Evolutionary conservation across 805 yeast species (phyloP).

Genomic region (Candida incommunis): DNA sequence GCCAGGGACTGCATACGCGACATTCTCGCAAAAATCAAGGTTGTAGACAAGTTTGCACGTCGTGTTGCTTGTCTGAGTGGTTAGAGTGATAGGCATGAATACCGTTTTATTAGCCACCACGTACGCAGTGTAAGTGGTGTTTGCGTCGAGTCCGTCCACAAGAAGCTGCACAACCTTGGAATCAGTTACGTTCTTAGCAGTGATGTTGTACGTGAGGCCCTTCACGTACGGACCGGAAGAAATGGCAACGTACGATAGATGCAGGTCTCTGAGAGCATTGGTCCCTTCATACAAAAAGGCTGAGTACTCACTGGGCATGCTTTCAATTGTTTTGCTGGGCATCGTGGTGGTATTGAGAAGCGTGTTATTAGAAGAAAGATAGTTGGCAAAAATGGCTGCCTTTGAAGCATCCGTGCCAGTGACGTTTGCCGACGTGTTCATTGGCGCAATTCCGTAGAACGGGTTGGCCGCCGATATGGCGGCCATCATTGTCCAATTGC

Average conservation of each 20-base stretch:
- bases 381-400: neutral
- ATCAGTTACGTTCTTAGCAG: neutral
- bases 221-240: neutral
- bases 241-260: neutral
- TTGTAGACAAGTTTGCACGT: conserved; percentile 65
- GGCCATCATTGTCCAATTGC: neutral
- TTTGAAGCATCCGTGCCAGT: neutral
- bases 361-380: neutral
- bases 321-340: too few species aligned
- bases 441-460: neutral
- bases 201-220: neutral
- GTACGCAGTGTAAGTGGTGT: conserved; percentile 51
- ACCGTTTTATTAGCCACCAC: conserved; percentile 28
- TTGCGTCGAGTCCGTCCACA: conserved; percentile 42
- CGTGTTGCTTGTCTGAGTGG: conserved; percentile 33
- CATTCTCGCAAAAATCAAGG: conserved; percentile 61
- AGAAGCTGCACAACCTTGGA: conserved; percentile 37
- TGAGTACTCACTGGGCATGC: too few species aligned
- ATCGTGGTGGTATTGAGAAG: neutral
- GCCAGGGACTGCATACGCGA: conserved; percentile 79
- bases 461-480: neutral
- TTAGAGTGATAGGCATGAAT: conserved; percentile 39
- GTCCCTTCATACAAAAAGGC: neutral
- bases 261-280: neutral
- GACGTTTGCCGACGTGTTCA: neutral